Base-by-base conservation (phyloP, 306 rosid species). In the Bauhinia variegata region DNA sequence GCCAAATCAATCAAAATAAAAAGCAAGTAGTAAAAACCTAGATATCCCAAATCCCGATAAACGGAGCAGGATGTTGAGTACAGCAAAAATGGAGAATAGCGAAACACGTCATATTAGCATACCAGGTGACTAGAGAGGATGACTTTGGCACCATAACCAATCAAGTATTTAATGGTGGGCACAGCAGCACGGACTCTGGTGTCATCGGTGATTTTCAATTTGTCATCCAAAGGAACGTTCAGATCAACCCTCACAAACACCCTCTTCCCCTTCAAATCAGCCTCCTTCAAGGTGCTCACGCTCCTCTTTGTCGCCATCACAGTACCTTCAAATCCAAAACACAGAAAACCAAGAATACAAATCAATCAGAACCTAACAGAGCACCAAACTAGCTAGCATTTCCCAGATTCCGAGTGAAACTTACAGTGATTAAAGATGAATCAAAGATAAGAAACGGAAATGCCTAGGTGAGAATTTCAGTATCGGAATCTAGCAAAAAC, bases 221-320 rank as follows among this genome's bases (percentile, higher is more conserved):
- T 80, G 18, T 89, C 98, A 73, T 89, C 95, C 87, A 92, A 81
- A 56, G 98, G 98, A 64, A 92, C 96, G 41, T 92, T 92, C 36
- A 92, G 92, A 89, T 92, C 98, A 47, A 79, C 98, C 73, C 98
- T 89, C 15, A 87, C 91, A 10, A 92, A 87, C 58, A 92, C 98
- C 61, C 83, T 84, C 80, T 92, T 92, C 39, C 92, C 96, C 76
- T 92, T 92, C 96, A 92, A 84, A 77, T 89, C 96, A 18, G 57
- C 86, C 80, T 85, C 95, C 74, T 84, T 92, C 81, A 92, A 75
- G 6, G 96, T 84, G 23, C 88, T 77, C 5, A 92, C 98, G 77
- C 96, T 89, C 73, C 82, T 92, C 81, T 92, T 92, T 60, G 97
- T 87, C 16, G 95, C 95, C 98, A 92, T 92, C 17, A 3, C 19